These are phyloP conservation scores for Talaromyces verruculosus DNA, from an alignment of 2,329 filamentous ascomycete species.

Conservation along the genomic window DNA sequence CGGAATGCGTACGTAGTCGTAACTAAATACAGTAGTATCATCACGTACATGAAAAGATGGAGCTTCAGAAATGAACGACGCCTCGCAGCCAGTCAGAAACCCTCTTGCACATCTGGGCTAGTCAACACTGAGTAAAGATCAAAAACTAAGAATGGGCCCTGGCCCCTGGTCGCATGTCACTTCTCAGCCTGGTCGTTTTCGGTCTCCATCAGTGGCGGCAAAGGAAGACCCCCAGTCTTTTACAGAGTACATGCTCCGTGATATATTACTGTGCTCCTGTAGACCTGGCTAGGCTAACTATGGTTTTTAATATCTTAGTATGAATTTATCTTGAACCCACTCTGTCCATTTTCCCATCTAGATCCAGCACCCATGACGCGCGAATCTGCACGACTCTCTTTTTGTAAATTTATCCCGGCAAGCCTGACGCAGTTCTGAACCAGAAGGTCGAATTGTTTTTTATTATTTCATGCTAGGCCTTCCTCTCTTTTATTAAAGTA, in stretches of 20 bases:
- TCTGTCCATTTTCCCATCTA: conserved; percentile 35
- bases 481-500: conserved; percentile 19
- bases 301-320: conserved; percentile 3
- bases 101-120: not conserved
- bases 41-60: not conserved
- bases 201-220: conserved; percentile 17
- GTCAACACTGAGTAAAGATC: not conserved
- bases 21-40: conserved; percentile 11
- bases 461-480: conserved; percentile 21
- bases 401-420: conserved; percentile 37
- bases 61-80: not conserved
- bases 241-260: conserved; percentile 3
- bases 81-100: not conserved
- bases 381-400: conserved; percentile 44
- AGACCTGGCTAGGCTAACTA: conserved; percentile 1
- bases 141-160: conserved; percentile 16
- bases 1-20: not conserved
- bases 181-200: conserved; percentile 16
- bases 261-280: conserved; percentile 4
- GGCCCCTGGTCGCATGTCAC: conserved; percentile 22
- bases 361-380: conserved; percentile 45
- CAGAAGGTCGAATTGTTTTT: conserved; percentile 15
- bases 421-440: conserved; percentile 21
- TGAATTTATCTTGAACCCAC: conserved; percentile 13
- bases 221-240: conserved; percentile 13